Percentiles rank a stretch among this genome's conserved stretches.
Conservation (phyloP, 176 grass and related monocot species). For the Avena atlantica region DNA sequence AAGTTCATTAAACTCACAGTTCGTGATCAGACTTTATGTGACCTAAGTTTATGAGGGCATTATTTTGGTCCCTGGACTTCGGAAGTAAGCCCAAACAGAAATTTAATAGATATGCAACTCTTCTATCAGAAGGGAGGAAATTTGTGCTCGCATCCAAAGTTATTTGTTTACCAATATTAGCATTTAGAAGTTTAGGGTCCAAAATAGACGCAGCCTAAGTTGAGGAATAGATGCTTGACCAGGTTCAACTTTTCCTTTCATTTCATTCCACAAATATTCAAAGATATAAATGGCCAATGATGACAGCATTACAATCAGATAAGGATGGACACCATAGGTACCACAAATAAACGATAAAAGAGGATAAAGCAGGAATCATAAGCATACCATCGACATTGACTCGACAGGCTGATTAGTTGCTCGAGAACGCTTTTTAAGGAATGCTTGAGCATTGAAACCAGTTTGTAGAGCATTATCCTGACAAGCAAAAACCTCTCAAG, state of each 20-base stretch:
- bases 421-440: slow-evolving; percentile 97
- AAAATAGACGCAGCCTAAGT: slow-evolving; percentile 34
- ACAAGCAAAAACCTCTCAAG: slow-evolving; percentile 23
- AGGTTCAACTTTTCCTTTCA: slow-evolving; percentile 19
- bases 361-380: slow-evolving; percentile 26
- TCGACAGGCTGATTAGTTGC: slow-evolving; percentile 83
- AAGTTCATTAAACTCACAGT: not conserved
- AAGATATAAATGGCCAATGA: slow-evolving; percentile 35
- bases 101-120: not conserved
- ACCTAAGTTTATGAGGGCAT: slow-evolving; percentile 16
- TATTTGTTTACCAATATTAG: slow-evolving; percentile 10
- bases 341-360: slow-evolving; percentile 40
- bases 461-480: slow-evolving; percentile 83
- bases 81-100: slow-evolving; percentile 14
- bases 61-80: slow-evolving; percentile 32
- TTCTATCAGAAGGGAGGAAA: slow-evolving; percentile 12
- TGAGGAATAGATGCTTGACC: slow-evolving; percentile 34
- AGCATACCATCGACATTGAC: slow-evolving; percentile 95
- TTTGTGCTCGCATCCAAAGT: not conserved
- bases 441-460: slow-evolving; percentile 99
- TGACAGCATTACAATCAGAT: slow-evolving; percentile 24
- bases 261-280: slow-evolving; percentile 12
- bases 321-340: not conserved
- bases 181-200: slow-evolving; percentile 17
- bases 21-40: not conserved